Evolutionary conservation across 2,329 filamentous ascomycete genomes (phyloP).

Genomic region (Golovinomyces cichoracearum): DNA sequence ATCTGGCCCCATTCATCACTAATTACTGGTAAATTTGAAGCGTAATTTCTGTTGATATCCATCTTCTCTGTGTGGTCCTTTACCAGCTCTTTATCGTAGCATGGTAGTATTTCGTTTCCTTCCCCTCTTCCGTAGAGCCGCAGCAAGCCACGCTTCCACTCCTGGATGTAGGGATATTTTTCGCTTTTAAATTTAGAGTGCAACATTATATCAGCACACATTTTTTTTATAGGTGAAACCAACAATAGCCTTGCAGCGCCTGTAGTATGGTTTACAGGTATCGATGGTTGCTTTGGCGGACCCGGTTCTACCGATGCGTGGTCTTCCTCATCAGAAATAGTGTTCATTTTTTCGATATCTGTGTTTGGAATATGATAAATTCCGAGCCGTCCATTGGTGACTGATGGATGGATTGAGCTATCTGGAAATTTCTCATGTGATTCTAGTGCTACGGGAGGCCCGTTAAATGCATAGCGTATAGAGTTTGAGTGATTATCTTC

Average conservation of each 20-base stretch:
- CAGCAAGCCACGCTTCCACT: slow-evolving; percentile 47
- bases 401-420: background rate
- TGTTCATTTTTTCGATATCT: slow-evolving; percentile 16
- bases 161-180: slow-evolving; percentile 51
- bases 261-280: slow-evolving; percentile 69
- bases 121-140: slow-evolving; percentile 59
- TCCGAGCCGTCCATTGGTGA: background rate
- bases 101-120: slow-evolving; percentile 33
- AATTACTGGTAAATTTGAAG: slow-evolving; percentile 27
- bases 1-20: slow-evolving; percentile 32
- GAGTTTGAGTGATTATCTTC: background rate
- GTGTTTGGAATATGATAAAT: background rate
- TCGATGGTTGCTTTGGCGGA: slow-evolving; percentile 35
- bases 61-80: slow-evolving; percentile 20
- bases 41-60: slow-evolving; percentile 21
- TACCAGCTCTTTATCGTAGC: slow-evolving; percentile 13
- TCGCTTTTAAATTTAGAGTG: slow-evolving; percentile 27
- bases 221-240: slow-evolving; percentile 39
- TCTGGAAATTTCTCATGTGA: background rate
- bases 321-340: slow-evolving; percentile 21
- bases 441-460: background rate
- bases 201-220: slow-evolving; percentile 25
- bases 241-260: slow-evolving; percentile 59
- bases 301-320: slow-evolving; percentile 21
- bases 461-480: background rate